Evolutionary conservation across 2,329 filamentous ascomycete species (phyloP).

Genomic region (Zasmidium citrigriseum): DNA sequence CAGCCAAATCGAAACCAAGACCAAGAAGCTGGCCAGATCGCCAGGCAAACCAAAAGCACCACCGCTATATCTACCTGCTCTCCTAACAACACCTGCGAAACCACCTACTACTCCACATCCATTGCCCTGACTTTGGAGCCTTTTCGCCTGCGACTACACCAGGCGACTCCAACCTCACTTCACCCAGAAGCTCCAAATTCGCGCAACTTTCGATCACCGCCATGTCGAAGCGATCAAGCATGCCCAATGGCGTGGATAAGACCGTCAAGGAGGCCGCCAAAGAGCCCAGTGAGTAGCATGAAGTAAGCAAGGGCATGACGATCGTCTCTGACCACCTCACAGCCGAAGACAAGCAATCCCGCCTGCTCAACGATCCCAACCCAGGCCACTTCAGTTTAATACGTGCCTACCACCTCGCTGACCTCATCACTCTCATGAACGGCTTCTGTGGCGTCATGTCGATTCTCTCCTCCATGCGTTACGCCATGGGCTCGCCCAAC

Average conservation of each 20-base stretch:
- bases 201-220: conserved; percentile 6
- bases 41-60: neutral
- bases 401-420: conserved; percentile 70
- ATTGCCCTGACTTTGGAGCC: neutral
- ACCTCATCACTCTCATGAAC: conserved; percentile 81
- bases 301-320: too few relatives aligned
- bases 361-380: conserved; percentile 65
- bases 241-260: conserved; percentile 52
- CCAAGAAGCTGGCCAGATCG: neutral
- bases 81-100: neutral
- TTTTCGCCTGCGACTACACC: neutral
- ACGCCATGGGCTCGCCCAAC: conserved; percentile 69
- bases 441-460: conserved; percentile 92
- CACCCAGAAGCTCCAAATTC: neutral
- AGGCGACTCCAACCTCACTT: neutral
- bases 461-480: conserved; percentile 90
- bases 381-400: conserved; percentile 69
- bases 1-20: too few relatives aligned
- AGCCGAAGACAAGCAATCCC: conserved; percentile 76
- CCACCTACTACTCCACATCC: neutral
- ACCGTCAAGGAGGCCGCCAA: conserved; percentile 38
- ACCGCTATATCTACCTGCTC: neutral
- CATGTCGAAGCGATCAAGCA: conserved; percentile 67
- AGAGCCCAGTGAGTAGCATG: conserved; percentile 44
- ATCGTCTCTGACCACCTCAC: conserved; percentile 26